Conservation (phyloP, 495 filamentous ascomycete genomes). For the Antarctomyces pellizariae region DNA sequence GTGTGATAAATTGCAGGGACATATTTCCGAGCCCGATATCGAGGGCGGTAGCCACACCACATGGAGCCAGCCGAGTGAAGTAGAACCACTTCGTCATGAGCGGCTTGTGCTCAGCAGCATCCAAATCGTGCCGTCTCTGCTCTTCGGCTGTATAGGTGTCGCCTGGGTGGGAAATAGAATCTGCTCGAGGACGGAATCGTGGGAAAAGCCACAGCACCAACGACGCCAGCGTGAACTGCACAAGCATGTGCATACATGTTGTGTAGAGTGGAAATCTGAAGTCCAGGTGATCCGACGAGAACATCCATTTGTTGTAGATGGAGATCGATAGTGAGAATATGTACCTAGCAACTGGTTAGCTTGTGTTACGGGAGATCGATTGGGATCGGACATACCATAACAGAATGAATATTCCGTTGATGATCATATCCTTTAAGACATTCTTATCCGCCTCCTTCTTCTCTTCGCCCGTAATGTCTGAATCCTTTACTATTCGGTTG, state of each 20-base stretch:
- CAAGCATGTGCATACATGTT: slow-evolving; percentile 84
- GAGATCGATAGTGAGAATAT: neutral
- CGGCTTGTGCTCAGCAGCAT: slow-evolving; percentile 32
- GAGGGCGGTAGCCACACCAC: slow-evolving; percentile 77
- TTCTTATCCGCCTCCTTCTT: slow-evolving; percentile 44
- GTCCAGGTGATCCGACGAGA: slow-evolving; percentile 57
- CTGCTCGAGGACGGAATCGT: slow-evolving; percentile 46
- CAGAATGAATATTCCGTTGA: slow-evolving; percentile 56
- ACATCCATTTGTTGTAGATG: slow-evolving; percentile 99
- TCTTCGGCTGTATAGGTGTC: slow-evolving; percentile 20
- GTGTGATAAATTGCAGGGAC: slow-evolving; percentile 79
- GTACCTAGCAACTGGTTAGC: slow-evolving; percentile 1
- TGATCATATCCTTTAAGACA: slow-evolving; percentile 37
- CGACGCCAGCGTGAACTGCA: slow-evolving; percentile 71
- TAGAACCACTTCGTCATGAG: slow-evolving; percentile 88
- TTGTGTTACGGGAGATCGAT: slow-evolving; percentile 38
- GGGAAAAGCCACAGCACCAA: slow-evolving; percentile 67
- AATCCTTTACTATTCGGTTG: slow-evolving; percentile 40
- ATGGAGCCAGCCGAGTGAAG: slow-evolving; percentile 75
- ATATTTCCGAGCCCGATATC: slow-evolving; percentile 96
- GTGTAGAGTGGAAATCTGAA: slow-evolving; percentile 94
- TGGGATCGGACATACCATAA: slow-evolving; percentile 92
- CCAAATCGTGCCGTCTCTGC: too few species aligned
- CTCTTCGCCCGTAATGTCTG: slow-evolving; percentile 31
- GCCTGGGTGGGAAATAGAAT: slow-evolving; percentile 17